Conservation (phyloP, 108 stramenopile species). For the Parmales sp. region DNA sequence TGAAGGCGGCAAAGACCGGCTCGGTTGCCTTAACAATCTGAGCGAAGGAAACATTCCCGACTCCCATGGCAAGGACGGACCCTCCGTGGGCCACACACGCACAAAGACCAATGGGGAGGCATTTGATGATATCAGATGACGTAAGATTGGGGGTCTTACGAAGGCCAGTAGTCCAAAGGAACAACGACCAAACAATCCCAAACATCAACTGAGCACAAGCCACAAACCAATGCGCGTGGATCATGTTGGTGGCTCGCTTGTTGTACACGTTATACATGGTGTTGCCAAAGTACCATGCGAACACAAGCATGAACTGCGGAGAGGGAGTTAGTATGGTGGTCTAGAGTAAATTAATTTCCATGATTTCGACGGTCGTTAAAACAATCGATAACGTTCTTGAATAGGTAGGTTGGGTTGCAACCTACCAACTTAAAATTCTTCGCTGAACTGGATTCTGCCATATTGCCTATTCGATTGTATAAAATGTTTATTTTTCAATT, state of each 20-base stretch:
- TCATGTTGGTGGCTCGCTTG: slow-evolving; percentile 73
- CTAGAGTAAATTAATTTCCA: no score
- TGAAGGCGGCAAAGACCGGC: slow-evolving; percentile 82
- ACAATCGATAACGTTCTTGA: no score
- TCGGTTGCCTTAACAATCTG: slow-evolving; percentile 96
- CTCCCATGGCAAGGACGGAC: slow-evolving; percentile 75
- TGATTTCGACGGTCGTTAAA: no score
- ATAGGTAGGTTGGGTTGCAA: no score
- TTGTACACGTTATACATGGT: slow-evolving; percentile 79
- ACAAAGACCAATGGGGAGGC: slow-evolving; percentile 69
- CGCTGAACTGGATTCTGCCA: no score
- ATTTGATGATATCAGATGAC: slow-evolving; percentile 49
- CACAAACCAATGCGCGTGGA: slow-evolving; percentile 78
- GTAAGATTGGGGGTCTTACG: slow-evolving; percentile 67
- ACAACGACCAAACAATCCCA: slow-evolving; percentile 53
- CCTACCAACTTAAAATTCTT: no score
- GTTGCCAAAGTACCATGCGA: slow-evolving; percentile 74
- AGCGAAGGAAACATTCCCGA: slow-evolving; percentile 88
- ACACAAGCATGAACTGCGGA: slow-evolving; percentile 56
- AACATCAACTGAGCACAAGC: slow-evolving; percentile 62
- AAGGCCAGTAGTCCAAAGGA: slow-evolving; percentile 64
- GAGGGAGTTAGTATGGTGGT: no score
- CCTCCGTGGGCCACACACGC: slow-evolving; percentile 64
- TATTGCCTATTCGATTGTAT: no score
- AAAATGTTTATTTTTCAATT: no score